Evolutionary conservation across 2,329 filamentous ascomycete species (phyloP), one percentile per base, ranked within the genome.

Genomic region (Fusarium sp.): DNA sequence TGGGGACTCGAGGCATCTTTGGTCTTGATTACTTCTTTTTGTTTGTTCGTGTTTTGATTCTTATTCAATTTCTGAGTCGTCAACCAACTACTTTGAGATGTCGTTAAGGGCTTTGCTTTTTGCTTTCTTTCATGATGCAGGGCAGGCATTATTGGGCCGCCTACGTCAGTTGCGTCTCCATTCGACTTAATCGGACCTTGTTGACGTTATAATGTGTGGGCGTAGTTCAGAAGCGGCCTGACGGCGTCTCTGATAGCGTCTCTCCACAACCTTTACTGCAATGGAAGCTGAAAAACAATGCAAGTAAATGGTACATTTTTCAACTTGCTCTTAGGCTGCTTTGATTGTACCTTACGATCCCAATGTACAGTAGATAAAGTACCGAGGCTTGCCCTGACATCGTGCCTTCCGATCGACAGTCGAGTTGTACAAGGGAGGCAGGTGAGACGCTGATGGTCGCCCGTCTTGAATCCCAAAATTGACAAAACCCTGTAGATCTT

Each of bases 401-500:
- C 22, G 38, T 65, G 52, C 52, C 47, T 61, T 44, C 47, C 20
- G 69, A 70, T 72, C 65, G 65, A 70, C 69, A 46, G 53, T 58
- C 36, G 35, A 61, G 65, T 70, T 73, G 46, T 49, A 66, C 65
- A 44, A 70, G 55, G 59, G 35, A 72, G 70, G 70, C 65, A 72
- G 65, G 70, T 72, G 55, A 56, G 44, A 56, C 47, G 44, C 52
- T 56, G 56, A 46, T 54, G 50, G 52, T 64, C 36, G 25, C 58
- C 57, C 36, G 39, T 71, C 31, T 46, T 20, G 27, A 41, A 39
- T 35, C 58, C 63, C 29, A 70, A 72, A 72, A 55, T 12, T n/a
- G 69, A 65, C 22, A 72, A 55, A 70, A 72, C 69, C 69, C 70
- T 72, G 70, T 54, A 70, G 70, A 72, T 72, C 70, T 33, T 45